Base-by-base conservation (phyloP, 192 early-diverging fungal species). In the Podila clonocystis region DNA sequence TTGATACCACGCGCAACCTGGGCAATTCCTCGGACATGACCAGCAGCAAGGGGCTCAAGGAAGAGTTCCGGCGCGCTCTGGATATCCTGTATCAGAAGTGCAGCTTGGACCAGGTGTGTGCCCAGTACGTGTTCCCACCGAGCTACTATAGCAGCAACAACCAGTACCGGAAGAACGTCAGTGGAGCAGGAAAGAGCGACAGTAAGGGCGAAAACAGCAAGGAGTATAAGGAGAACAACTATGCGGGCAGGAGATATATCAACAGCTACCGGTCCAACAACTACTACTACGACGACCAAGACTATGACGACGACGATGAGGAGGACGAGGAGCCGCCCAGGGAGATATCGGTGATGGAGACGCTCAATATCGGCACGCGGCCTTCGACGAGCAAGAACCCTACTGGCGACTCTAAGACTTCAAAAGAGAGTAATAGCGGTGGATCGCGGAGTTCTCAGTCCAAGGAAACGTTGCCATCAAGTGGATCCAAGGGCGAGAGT, bases 1-100 rank as follows among this genome's bases (percentile, higher is more conserved):
- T 99, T 73, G 91, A 95, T 72, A 91, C 92, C 0, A 87, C 88
- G 67, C 87, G 96, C 50, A 99, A 99, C 60, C 87, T 99, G 3
- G 97, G 94, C 4, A 97, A 99, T 67, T 94, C 93, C 24, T 95
- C 95, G 5, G 96, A 97, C 83, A 87, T 85, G 29, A 82, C 86
- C 1, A 91, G 92, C 8, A 91, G 97, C 7, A 87, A 89, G 31
- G 96, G 96, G 17, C 72, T 98, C 55, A 83, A 91, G 31, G 72
- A 83, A n/a, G 97, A 98, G 83, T 94, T 96, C 70, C 85, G 87
- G 63, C 88, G 97, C 8, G 94, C 91, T 4, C 85, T 93, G 49
- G 73, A 64, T 34, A 86, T 89, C 15, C 78, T 97, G 15, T 76
- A 85, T 22, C 78, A 88, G 2, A 70, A 75, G 49, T 75, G 52